Evolutionary conservation across 2,329 filamentous ascomycete species (phyloP), one percentile per base, ranked within the genome.

Genomic region (Aspergillus nomiae): DNA sequence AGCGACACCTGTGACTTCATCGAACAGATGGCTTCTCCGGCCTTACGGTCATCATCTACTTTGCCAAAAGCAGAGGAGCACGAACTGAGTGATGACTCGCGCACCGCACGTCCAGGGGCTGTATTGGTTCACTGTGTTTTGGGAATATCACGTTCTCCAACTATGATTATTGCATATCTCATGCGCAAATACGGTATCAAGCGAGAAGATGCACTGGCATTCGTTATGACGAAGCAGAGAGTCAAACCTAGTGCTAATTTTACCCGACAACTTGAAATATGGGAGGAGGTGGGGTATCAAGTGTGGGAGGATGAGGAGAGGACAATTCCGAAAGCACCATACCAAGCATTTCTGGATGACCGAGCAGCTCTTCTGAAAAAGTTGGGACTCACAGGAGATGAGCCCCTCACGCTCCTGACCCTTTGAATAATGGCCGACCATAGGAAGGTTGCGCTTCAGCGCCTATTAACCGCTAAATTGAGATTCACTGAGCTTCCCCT

Each of bases 91-190:
- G 50, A 38, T 30, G 16, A 57, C 8, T 21, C 14, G 28, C 21
- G 26, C 28, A 24, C 9, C 21, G 6, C 16, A 8, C 41, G 10
- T 45, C 19, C 34, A 19, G 60, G 38, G n/a, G 45, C 56, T 9
- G 60, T 71, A 38, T 66, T 73, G 30, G 65, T 74, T 16, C 72
- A 74, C 56, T 72, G 72, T 62, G 68, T 72, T 58, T 54, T 69
- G 56, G 72, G 70, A 3, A 71, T 72, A 56, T 75, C 73, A 55
- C 72, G 71, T 53, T 70, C 70, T 7, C 67, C 72, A 30, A 74
- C 72, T 1, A 65, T 73, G 19, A 67, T 73, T 14, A 66, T 70
- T 51, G 70, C 70, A 34, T 74, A 74, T 65, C 65, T 74, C 4
- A 74, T 73, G 71, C 69, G 71, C 54, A 74, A 72, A 30, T 62